phyloP scores from a whole-genome alignment of 345 rosid species.

The Acer yangbiense region DNA sequence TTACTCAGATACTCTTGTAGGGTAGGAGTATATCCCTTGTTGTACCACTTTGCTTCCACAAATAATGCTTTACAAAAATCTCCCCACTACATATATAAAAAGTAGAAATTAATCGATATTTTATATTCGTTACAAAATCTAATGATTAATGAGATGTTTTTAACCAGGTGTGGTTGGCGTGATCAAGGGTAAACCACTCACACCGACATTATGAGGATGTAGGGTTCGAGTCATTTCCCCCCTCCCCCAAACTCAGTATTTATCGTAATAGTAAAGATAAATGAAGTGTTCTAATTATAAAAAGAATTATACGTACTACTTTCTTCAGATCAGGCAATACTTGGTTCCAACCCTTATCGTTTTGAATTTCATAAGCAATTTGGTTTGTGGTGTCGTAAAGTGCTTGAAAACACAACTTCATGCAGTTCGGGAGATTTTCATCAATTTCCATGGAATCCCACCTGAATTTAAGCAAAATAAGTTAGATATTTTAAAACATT shows the following conservation, averaged over 20 bases:
- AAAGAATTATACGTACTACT: constrained; percentile 35
- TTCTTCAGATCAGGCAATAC: constrained; percentile 33
- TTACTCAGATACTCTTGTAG: constrained; percentile 45
- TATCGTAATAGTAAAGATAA: no score
- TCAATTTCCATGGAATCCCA: constrained; percentile 37
- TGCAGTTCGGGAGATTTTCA: constrained; percentile 40
- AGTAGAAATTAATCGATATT: no score
- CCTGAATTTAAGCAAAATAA: constrained; percentile 23
- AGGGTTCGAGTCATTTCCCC: no score
- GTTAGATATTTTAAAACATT: background rate
- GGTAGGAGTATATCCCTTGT: constrained; percentile 34
- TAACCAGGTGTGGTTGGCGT: no score
- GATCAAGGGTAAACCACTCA: no score
- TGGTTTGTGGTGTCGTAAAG: constrained; percentile 34
- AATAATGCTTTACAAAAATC: constrained; percentile 49
- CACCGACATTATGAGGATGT: no score
- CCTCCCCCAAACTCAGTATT: no score
- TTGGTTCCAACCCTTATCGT: constrained; percentile 25
- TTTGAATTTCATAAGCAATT: constrained; percentile 40
- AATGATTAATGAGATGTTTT: background rate
- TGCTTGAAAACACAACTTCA: constrained; percentile 47
- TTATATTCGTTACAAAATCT: background rate
- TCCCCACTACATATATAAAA: constrained; percentile 41
- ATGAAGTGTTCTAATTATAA: background rate
- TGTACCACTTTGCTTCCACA: constrained; percentile 55